phyloP scores from a whole-genome alignment of 2,329 filamentous ascomycete genomes.

The Beauveria sp. region DNA sequence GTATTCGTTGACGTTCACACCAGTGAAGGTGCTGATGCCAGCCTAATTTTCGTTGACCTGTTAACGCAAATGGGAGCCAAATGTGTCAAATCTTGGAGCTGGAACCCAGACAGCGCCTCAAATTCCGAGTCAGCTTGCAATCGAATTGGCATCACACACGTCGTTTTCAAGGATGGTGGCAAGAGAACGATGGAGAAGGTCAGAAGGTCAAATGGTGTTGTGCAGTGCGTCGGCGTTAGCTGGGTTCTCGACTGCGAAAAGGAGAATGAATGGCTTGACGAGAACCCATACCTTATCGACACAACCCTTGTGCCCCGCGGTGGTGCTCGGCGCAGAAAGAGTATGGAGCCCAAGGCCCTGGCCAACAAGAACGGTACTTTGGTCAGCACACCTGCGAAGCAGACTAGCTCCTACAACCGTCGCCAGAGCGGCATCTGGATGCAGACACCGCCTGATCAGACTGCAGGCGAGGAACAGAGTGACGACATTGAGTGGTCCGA shows the following conservation, averaged over 20 bases:
- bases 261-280: slow-evolving; percentile 69
- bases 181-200: slow-evolving; percentile 77
- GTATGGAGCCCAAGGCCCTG: slow-evolving; percentile 69
- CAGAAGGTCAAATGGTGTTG: slow-evolving; percentile 60
- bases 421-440: slow-evolving; percentile 50
- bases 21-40: slow-evolving; percentile 72
- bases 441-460: slow-evolving; percentile 42
- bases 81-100: slow-evolving; percentile 69
- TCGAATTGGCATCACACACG: slow-evolving; percentile 74
- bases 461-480: slow-evolving; percentile 30
- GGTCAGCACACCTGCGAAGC: slow-evolving; percentile 34
- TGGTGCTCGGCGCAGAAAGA: slow-evolving; percentile 65
- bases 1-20: slow-evolving; percentile 82
- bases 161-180: slow-evolving; percentile 83
- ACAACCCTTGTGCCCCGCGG: slow-evolving; percentile 60
- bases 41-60: slow-evolving; percentile 72
- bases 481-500: slow-evolving; percentile 34
- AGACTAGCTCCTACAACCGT: slow-evolving; percentile 41
- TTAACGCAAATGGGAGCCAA: slow-evolving; percentile 74
- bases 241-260: slow-evolving; percentile 84
- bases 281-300: slow-evolving; percentile 62
- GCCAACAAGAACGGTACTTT: slow-evolving; percentile 62
- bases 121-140: slow-evolving; percentile 29
- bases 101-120: slow-evolving; percentile 47
- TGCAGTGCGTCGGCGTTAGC: slow-evolving; percentile 78